These are phyloP conservation scores for Mycena olivaceomarginata DNA, from an alignment of 768 basidiomycete species.

Conservation along the genomic window DNA sequence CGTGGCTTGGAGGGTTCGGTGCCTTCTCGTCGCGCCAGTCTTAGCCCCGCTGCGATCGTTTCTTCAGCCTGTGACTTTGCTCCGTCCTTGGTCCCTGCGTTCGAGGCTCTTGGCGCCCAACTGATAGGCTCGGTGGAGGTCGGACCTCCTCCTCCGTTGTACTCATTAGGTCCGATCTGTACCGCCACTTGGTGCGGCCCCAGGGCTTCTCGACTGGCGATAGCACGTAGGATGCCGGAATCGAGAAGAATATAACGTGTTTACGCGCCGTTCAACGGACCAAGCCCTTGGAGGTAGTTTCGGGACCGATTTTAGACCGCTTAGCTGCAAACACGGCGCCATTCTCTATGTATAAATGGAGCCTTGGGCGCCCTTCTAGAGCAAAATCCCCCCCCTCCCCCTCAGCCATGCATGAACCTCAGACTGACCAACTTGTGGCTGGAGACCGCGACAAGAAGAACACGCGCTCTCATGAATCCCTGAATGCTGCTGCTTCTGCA, in stretches of 20 bases:
- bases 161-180: slow-evolving; percentile 34
- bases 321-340: slow-evolving; percentile 8
- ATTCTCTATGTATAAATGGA: slow-evolving; percentile 23
- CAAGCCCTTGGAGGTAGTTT: slow-evolving; percentile 12
- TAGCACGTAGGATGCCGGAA: slow-evolving; percentile 34
- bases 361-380: background rate
- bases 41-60: slow-evolving; percentile 30
- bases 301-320: slow-evolving; percentile 40
- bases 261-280: slow-evolving; percentile 11
- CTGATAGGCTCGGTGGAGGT: slow-evolving; percentile 29
- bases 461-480: slow-evolving; percentile 15
- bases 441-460: slow-evolving; percentile 4
- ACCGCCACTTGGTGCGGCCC: slow-evolving; percentile 32
- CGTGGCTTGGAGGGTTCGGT: slow-evolving; percentile 9
- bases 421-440: background rate
- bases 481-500: slow-evolving; percentile 8
- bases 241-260: slow-evolving; percentile 36
- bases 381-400: background rate
- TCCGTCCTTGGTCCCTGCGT: slow-evolving; percentile 25
- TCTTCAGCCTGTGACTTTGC: slow-evolving; percentile 31
- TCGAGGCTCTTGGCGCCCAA: slow-evolving; percentile 18
- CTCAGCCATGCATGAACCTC: slow-evolving; percentile 3
- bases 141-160: slow-evolving; percentile 4
- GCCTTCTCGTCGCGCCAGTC: slow-evolving; percentile 20
- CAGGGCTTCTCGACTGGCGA: slow-evolving; percentile 30